Evolutionary conservation across 2,329 filamentous ascomycete species (phyloP), one percentile per base, ranked within the genome.

Genomic region (Microdochium bolleyi): DNA sequence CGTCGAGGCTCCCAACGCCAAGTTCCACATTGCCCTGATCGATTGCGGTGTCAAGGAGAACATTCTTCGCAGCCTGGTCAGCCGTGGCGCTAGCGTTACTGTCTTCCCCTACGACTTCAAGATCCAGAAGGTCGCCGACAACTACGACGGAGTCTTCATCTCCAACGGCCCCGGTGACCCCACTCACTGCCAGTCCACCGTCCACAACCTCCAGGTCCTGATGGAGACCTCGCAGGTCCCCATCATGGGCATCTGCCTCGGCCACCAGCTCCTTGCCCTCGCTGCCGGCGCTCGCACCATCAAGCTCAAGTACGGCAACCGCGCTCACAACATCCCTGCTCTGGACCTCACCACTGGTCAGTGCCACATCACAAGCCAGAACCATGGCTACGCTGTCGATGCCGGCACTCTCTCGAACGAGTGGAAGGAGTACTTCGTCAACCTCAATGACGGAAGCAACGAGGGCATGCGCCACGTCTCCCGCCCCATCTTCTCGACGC

Each of bases 31-130:
- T 61, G 94, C 92, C 54, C 81, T 99, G 61, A 87, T 99, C 67
- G 94, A 99, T 74, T 99, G 94, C 66, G 94, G 94, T 77, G 94
- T 97, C 61, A 99, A 99, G 83, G 94, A 99, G 82, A 99, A 99
- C 78, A 99, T 99, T 64, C 85, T 99, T 55, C 90, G 94, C 66
- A 95, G 89, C 70, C 79, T 99, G 55, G 92, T 97, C 66, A 86
- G 82, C 72, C 91, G 94, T 58, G 94, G 94, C 56, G 89, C 92
- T 52, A 92, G 89, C 58, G 88, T 95, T 58, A 97, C 94, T 41
- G 89, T 90, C 64, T 95, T 99, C 78, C 94, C 94, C 55, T 96
- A 88, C 74, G 85, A 97, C 77, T 97, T 94, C 76, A 92, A 92
- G 51, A 94, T 99, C 69, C 92, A 97, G 82, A 96, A 97, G 81